Percentiles rank a stretch among this genome's conserved stretches.
These are phyloP conservation scores for Thalassiosira livingstoniorum DNA, from an alignment of 352 stramenopile species.

Conservation along the genomic window DNA sequence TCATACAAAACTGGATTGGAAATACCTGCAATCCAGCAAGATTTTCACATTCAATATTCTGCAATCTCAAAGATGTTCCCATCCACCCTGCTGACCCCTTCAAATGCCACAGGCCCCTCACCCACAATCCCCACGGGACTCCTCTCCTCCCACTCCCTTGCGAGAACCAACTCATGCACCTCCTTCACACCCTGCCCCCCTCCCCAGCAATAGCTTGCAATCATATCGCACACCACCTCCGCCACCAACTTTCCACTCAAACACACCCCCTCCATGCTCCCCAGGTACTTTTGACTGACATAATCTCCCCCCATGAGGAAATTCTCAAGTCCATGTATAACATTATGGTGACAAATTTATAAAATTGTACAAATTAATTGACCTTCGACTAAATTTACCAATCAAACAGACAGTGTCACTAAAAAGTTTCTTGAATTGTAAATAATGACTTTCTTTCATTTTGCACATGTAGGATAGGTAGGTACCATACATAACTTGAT, in stretches of 20 bases:
- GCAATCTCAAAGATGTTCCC: slow-evolving; percentile 29
- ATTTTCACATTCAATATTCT: too few relatives aligned
- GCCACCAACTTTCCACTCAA: slow-evolving; percentile 87
- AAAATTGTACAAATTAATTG: too few relatives aligned
- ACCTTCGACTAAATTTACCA: too few relatives aligned
- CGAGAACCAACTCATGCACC: slow-evolving; percentile 26
- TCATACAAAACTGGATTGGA: too few relatives aligned
- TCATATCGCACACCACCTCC: slow-evolving; percentile 80
- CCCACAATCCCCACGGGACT: slow-evolving; percentile 43
- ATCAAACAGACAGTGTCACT: too few relatives aligned
- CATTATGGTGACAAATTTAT: too few relatives aligned
- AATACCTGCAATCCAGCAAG: too few relatives aligned
- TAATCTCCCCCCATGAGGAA: slow-evolving; percentile 88
- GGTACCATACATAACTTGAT: too few relatives aligned
- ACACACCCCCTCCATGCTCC: slow-evolving; percentile 88
- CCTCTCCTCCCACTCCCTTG: slow-evolving; percentile 18
- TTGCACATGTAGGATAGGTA: too few relatives aligned
- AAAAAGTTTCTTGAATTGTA: too few relatives aligned
- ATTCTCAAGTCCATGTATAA: too few relatives aligned
- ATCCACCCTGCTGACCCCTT: slow-evolving; percentile 53
- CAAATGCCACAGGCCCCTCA: slow-evolving; percentile 45
- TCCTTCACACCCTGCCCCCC: slow-evolving; percentile 36
- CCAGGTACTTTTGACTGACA: slow-evolving; percentile 89
- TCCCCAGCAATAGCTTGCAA: slow-evolving; percentile 47
- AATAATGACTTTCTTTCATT: too few relatives aligned